Conservation (phyloP, 2,329 filamentous ascomycete genomes). For the Xenosphaeropsis pyriputrescens region DNA sequence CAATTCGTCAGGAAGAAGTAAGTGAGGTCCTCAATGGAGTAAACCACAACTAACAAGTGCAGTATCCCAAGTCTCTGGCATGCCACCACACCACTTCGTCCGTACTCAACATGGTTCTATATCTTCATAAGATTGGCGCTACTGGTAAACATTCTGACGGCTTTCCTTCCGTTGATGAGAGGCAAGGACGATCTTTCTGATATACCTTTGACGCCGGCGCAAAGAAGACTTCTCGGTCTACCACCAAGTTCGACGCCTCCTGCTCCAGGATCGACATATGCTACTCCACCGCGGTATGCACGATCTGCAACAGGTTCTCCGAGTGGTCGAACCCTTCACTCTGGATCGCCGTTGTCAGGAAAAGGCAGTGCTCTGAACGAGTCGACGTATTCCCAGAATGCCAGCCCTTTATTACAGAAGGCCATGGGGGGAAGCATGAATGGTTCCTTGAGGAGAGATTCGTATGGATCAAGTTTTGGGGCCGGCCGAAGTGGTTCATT, state of each 20-base stretch:
- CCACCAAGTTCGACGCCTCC: slow-evolving; percentile 47
- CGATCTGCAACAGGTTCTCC: slow-evolving; percentile 56
- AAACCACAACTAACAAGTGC: slow-evolving; percentile 3
- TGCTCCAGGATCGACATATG: slow-evolving; percentile 57
- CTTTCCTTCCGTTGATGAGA: slow-evolving; percentile 58
- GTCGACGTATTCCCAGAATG: slow-evolving; percentile 33
- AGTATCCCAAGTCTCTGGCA: slow-evolving; percentile 16
- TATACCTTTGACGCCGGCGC: slow-evolving; percentile 80
- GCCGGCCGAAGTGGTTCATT: slow-evolving; percentile 17
- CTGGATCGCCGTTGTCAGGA: slow-evolving; percentile 42
- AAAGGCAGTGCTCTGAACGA: slow-evolving; percentile 33
- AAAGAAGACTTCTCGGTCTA: slow-evolving; percentile 73
- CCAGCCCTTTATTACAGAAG: slow-evolving; percentile 53
- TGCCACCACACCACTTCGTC: slow-evolving; percentile 7
- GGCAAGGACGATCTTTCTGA: slow-evolving; percentile 67
- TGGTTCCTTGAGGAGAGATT: slow-evolving; percentile 37
- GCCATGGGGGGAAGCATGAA: slow-evolving; percentile 33
- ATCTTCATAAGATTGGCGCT: slow-evolving; percentile 38
- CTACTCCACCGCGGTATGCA: slow-evolving; percentile 78
- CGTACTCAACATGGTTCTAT: slow-evolving; percentile 20
- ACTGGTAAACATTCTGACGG: slow-evolving; percentile 55
- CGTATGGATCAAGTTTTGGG: slow-evolving; percentile 42
- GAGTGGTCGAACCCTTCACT: slow-evolving; percentile 31
- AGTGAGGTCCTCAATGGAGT: slow-evolving; percentile 4
- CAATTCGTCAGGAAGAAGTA: slow-evolving; percentile 13